A percentile compares a stretch with the other conserved stretches of the same genome.
These are phyloP conservation scores for Crotalaria pallida DNA, from an alignment of 306 rosid genomes.

Conservation along the genomic window DNA sequence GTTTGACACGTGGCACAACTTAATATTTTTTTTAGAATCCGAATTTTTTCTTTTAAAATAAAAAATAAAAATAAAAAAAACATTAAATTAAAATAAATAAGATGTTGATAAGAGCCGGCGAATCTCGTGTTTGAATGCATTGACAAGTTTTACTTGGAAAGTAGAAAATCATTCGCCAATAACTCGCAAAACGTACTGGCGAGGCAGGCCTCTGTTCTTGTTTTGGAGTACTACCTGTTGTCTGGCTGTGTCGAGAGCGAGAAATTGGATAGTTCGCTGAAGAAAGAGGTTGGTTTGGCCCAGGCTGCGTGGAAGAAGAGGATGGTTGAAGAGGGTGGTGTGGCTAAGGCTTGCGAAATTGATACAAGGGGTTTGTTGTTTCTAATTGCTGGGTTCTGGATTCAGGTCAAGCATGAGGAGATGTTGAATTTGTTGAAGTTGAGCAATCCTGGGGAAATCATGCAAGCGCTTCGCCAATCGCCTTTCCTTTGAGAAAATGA, in stretches of 20 bases:
- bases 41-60: too few species aligned
- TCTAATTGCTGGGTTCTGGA: conserved; percentile 45
- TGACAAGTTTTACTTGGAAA: conserved; percentile 57
- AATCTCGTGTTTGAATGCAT: conserved; percentile 53
- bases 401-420: conserved; percentile 38
- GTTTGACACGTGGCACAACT: too few species aligned
- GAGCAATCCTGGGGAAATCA: conserved; percentile 32
- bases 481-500: too few species aligned
- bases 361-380: conserved; percentile 63
- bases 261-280: conserved; percentile 20
- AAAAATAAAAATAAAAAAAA: too few species aligned
- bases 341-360: conserved; percentile 31
- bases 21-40: too few species aligned
- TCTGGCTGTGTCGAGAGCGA: conserved; percentile 34
- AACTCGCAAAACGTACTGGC: conserved; percentile 41
- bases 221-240: conserved; percentile 44
- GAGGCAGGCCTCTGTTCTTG: conserved; percentile 41
- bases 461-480: conserved; percentile 36
- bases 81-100: too few species aligned
- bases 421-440: conserved; percentile 33
- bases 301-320: conserved; percentile 54
- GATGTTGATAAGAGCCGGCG: too few species aligned
- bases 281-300: conserved; percentile 33
- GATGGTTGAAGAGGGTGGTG: conserved; percentile 41
- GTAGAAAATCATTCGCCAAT: conserved; percentile 41